Percentiles rank a stretch among this genome's conserved stretches.
Evolutionary conservation across 176 grass and related monocot genomes (phyloP).

Genomic region (Miscanthus lutarioriparius): DNA sequence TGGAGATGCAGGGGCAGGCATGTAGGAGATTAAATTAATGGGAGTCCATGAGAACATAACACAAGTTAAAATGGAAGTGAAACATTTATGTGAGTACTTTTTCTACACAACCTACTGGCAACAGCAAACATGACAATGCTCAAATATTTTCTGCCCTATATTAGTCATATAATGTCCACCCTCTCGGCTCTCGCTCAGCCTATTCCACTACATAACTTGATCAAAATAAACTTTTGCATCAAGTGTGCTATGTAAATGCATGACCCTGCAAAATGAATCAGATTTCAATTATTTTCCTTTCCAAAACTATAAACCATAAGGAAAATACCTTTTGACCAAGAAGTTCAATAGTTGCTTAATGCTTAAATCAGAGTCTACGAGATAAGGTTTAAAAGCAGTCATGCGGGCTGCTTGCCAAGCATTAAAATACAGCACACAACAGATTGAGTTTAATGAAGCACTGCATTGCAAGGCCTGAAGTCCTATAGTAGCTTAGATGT

Average conservation of each 20-base stretch:
- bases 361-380: slow-evolving; percentile 39
- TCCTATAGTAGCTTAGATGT: slow-evolving; percentile 44
- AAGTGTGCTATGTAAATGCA: background rate
- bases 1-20: background rate
- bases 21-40: background rate
- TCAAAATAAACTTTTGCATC: background rate
- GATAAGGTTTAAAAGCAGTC: slow-evolving; percentile 42
- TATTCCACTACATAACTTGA: background rate
- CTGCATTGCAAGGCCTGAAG: slow-evolving; percentile 49
- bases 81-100: background rate
- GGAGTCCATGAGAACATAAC: background rate
- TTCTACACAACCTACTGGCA: background rate
- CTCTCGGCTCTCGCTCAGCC: background rate
- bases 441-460: slow-evolving; percentile 52
- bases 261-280: slow-evolving; percentile 11
- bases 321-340: slow-evolving; percentile 32
- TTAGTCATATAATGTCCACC: background rate
- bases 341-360: slow-evolving; percentile 31
- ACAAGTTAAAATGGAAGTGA: background rate
- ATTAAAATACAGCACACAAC: slow-evolving; percentile 57
- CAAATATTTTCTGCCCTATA: background rate
- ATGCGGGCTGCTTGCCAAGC: slow-evolving; percentile 43
- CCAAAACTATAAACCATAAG: slow-evolving; percentile 18
- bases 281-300: slow-evolving; percentile 26
- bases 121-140: background rate